phyloP scores from a whole-genome alignment of 257 asterid species.

The Fraxinus anomala region DNA sequence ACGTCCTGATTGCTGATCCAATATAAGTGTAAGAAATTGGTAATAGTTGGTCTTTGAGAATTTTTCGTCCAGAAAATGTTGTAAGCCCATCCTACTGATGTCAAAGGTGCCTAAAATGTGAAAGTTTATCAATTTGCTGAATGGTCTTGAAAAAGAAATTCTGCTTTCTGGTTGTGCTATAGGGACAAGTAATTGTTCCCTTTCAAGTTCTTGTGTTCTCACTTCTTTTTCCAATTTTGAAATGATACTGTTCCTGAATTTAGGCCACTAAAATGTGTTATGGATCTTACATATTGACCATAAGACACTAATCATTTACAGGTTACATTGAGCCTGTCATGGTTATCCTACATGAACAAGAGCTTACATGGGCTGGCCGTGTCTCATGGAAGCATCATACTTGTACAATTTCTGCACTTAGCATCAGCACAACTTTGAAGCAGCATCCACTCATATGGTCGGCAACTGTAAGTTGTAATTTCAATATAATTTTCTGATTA shows the following conservation, averaged over 20 bases:
- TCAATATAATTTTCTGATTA: background rate
- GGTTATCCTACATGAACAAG: constrained; percentile 91
- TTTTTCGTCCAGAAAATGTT: background rate
- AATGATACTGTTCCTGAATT: constrained; percentile 17
- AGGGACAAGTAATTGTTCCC: constrained; percentile 16
- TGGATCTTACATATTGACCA: constrained; percentile 23
- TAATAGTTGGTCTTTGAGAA: background rate
- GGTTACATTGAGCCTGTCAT: constrained; percentile 98
- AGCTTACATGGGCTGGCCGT: constrained; percentile 99
- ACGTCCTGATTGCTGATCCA: constrained; percentile 15
- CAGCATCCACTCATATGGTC: constrained; percentile 99
- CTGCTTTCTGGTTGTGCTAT: constrained; percentile 19
- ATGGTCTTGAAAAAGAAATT: constrained; percentile 12
- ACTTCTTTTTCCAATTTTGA: constrained; percentile 14
- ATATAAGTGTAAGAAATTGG: constrained; percentile 1
- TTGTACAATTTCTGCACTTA: constrained; percentile 89
- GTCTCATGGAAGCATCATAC: constrained; percentile 89
- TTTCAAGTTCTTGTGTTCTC: constrained; percentile 1
- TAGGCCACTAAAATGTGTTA: constrained; percentile 13
- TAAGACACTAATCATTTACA: constrained; percentile 33
- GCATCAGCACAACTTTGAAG: constrained; percentile 88
- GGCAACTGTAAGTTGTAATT: constrained; percentile 59
- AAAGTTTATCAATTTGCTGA: constrained; percentile 21
- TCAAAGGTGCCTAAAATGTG: constrained; percentile 8
- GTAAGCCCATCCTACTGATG: constrained; percentile 12